Evolutionary conservation across 768 basidiomycete genomes (phyloP), one percentile per base, ranked within the genome.

Genomic region (Collybia mongolica): DNA sequence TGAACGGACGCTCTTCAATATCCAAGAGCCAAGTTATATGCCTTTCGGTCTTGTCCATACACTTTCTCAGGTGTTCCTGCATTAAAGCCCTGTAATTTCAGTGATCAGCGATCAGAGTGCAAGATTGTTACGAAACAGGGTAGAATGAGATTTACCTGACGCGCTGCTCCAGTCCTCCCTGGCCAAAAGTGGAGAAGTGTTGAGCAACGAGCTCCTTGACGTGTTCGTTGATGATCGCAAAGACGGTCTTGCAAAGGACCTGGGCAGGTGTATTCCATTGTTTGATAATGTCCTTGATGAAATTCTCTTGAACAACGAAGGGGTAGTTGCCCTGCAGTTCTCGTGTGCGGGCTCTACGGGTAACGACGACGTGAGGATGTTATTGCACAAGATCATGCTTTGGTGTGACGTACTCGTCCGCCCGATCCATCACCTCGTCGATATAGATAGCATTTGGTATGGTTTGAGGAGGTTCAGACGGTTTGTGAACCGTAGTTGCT

Each of bases 281-380:
- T 12, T 56, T 29, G 3, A 77, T 72, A 28, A 82, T 61, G 0
- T 63, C 49, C 2, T 57, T 46, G 45, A 90, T 84, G 52, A 77
- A 84, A 0, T 63, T 59, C 8, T 72, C 62, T 42, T 82, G 79
- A 0, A 89, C 82, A 0, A 82, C 68, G 52, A 83, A 88, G 0
- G 87, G 86, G 52, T 81, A 85, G 52, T 77, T 75, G 12, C 79
- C 83, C 0, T 86, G 87, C 0, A 90, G 73, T 56, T 90, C 87
- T 1, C 89, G 79, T 0, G 86, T 84, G 3, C 83, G 75, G 1
- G 88, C 80, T 18, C 89, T 90, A 49, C 36, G 26, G 45, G 37
- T 14, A 22, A 45, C 24, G 28, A 14, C 14, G 11, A 14, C 11
- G 11, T 32, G 9, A 32, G 11, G 14, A 6, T 14, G 32, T 32